phyloP scores from a whole-genome alignment of 2,329 filamentous ascomycete genomes.

The Cercospora sp. region DNA sequence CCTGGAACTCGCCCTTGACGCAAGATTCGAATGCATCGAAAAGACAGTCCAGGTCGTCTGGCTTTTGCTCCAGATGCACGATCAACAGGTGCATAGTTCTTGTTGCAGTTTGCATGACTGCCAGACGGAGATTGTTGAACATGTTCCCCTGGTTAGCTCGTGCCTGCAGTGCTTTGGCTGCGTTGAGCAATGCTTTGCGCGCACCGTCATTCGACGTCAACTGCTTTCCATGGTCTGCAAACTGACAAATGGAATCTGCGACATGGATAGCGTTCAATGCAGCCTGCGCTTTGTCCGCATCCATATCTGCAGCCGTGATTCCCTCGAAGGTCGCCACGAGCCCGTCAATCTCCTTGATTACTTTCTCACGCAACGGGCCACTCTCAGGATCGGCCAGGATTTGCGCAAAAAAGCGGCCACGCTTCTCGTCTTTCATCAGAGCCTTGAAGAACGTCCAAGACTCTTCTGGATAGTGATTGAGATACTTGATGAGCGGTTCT shows the following conservation, averaged over 20 bases:
- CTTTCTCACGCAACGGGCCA: conserved; percentile 69
- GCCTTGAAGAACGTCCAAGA: conserved; percentile 78
- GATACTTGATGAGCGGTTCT: conserved; percentile 83
- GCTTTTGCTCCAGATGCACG: conserved; percentile 71
- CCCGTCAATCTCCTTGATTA: conserved; percentile 70
- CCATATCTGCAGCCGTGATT: conserved; percentile 54
- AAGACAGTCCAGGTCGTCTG: conserved; percentile 67
- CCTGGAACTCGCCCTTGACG: conserved; percentile 78
- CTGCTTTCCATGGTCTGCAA: conserved; percentile 66
- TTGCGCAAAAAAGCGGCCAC: conserved; percentile 88
- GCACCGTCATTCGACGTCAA: conserved; percentile 56
- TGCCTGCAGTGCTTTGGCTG: conserved; percentile 76
- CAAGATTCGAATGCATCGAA: conserved; percentile 82
- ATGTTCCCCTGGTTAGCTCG: conserved; percentile 70
- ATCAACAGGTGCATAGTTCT: conserved; percentile 84
- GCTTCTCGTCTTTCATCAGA: conserved; percentile 78
- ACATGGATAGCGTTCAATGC: conserved; percentile 87
- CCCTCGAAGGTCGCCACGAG: conserved; percentile 61
- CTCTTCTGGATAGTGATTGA: conserved; percentile 90
- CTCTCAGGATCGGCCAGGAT: conserved; percentile 76
- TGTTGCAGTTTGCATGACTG: conserved; percentile 84
- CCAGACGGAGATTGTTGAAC: conserved; percentile 71
- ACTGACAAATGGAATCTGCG: conserved; percentile 73
- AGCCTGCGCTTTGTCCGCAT: conserved; percentile 70
- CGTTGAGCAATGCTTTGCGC: conserved; percentile 60